A percentile compares a stretch with the other conserved stretches of the same genome.
Conservation (phyloP, 1,284 basidiomycete genomes). For the Malassezia nana region DNA sequence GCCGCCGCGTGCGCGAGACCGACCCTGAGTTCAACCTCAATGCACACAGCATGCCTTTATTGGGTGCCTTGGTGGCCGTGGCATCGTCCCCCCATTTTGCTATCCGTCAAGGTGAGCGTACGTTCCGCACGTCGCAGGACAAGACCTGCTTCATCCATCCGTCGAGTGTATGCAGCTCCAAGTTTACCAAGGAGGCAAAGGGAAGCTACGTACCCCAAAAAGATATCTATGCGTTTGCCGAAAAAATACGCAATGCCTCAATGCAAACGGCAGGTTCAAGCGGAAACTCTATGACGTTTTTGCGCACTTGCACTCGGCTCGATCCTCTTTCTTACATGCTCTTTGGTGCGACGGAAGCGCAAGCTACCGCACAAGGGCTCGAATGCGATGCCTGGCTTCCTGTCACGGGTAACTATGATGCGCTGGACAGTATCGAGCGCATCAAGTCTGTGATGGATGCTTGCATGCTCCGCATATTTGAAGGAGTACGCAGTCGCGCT, state of each 20-base stretch:
- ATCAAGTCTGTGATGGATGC: conserved; percentile 71
- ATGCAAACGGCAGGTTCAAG: conserved; percentile 48
- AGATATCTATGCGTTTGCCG: conserved; percentile 72
- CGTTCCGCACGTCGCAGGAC: conserved; percentile 69
- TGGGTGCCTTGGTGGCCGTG: conserved; percentile 74
- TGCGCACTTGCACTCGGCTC: conserved; percentile 59
- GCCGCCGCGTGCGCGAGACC: conserved; percentile 25
- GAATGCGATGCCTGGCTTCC: conserved; percentile 88
- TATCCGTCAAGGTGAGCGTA: conserved; percentile 64
- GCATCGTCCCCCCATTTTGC: conserved; percentile 90
- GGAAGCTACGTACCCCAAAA: conserved; percentile 49
- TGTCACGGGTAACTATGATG: conserved; percentile 62
- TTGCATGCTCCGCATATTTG: conserved; percentile 81
- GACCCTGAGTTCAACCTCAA: conserved; percentile 56
- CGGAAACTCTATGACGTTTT: conserved; percentile 57
- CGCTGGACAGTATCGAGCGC: conserved; percentile 72
- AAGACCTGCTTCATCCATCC: conserved; percentile 77
- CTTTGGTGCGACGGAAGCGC: conserved; percentile 73
- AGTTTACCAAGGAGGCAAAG: conserved; percentile 54
- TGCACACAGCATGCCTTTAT: conserved; percentile 64
- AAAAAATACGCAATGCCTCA: conserved; percentile 71
- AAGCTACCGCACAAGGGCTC: conserved; percentile 48
- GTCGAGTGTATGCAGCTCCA: conserved; percentile 73
- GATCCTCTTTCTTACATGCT: conserved; percentile 85
- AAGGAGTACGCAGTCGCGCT: conserved; percentile 54